Conservation (phyloP, 306 rosid genomes). For the Fragaria vesca region DNA sequence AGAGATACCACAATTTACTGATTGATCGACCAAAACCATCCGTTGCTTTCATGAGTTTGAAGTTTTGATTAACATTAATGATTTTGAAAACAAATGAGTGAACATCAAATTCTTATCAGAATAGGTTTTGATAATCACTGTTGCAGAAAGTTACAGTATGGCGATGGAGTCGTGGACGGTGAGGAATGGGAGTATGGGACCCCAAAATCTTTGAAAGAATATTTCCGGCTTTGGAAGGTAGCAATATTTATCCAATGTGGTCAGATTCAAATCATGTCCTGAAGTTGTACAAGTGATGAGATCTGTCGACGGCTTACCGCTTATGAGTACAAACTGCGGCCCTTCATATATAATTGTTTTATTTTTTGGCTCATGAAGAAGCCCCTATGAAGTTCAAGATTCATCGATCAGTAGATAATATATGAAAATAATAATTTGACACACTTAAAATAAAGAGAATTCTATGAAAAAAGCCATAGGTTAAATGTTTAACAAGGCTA, state of each 20-base stretch:
- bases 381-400: background rate
- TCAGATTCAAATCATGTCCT: background rate
- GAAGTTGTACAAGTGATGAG: background rate
- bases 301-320: background rate
- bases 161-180: background rate
- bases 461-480: too few species aligned
- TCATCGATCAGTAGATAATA: too few species aligned
- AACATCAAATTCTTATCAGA: background rate
- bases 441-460: too few species aligned
- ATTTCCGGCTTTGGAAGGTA: constrained; percentile 4
- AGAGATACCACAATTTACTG: background rate
- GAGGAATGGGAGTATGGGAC: constrained; percentile 15
- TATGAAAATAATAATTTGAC: too few species aligned
- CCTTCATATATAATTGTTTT: too few species aligned
- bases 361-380: background rate
- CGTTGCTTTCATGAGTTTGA: background rate
- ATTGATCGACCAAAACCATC: background rate
- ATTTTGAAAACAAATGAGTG: background rate
- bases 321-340: background rate
- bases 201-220: constrained; percentile 1
- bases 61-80: background rate
- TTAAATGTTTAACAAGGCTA: too few species aligned
- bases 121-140: background rate
- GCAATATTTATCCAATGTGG: background rate
- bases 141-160: background rate